Evolutionary conservation across 352 stramenopile genomes (phyloP), one percentile per base, ranked within the genome.

Genomic region (Globisporangium polare): DNA sequence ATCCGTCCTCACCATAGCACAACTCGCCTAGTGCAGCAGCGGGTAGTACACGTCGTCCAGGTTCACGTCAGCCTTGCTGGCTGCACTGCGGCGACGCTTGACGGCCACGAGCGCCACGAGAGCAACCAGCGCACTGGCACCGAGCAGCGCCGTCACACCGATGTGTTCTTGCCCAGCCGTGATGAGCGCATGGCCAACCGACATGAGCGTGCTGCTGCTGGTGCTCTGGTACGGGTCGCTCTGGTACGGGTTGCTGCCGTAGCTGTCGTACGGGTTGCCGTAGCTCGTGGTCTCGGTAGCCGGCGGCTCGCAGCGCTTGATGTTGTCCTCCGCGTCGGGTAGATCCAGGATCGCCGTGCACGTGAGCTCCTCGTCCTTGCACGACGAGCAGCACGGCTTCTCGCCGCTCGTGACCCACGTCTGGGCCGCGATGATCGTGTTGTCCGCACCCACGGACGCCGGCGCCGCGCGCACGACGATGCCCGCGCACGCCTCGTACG

Each of bases 41-140:
- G 80, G 77, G 43, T 88, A 86, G 62, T 88, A 86, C 24, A 77
- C 80, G 43, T 88, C 77, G 12, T 86, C 74, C 7, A 65, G 29
- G n/a, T 65, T 45, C 41, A 42, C 55, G n/a, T 62, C 58, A 15
- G 64, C 47, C 2, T 68, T 60, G 15, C 47, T 66, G 17, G 63
- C 49, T 6, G 53, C 51, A 5, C 69, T 68, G 18, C 68, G 71
- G 20, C 71, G 77, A 53, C 71, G 70, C 46, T 60, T 64, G n/a
- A 85, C 77, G 41, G 83, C 75, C 47, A 89, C 68, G 7, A 89
- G 62, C 22, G 77, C 74, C 31, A 87, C 72, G 8, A 86, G 62
- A 20, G 72, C 77, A 2, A 89, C 68, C 41, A 88, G 39, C 4
- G 72, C 67, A 20, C 67, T 86, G 5, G 53, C 69, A 18, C 51